A percentile compares a stretch with the other conserved stretches of the same genome.
Evolutionary conservation across 192 early-diverging fungal genomes (phyloP).

Genomic region (Cladochytrium replicatum): DNA sequence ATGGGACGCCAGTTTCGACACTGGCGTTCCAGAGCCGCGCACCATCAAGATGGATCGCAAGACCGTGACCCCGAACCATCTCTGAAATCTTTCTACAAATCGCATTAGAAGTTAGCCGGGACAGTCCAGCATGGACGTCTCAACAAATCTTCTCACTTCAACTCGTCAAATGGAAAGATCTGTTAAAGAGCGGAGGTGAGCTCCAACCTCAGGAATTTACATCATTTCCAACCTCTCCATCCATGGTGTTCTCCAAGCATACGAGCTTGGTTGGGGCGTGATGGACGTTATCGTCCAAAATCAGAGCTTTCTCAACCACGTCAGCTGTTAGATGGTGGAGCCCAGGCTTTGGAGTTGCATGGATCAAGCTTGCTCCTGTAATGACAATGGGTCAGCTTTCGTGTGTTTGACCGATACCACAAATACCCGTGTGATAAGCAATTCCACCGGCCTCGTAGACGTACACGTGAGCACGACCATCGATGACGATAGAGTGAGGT

Average conservation of each 20-base stretch:
- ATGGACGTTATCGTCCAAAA: slow-evolving; percentile 62
- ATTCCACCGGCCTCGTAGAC: slow-evolving; percentile 72
- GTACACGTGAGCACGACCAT: slow-evolving; percentile 68
- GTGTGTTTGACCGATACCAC: too few relatives aligned
- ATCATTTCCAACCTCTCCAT: slow-evolving; percentile 63
- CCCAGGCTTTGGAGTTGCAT: slow-evolving; percentile 46
- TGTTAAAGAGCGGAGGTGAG: too few relatives aligned
- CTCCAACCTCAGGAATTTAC: too few relatives aligned
- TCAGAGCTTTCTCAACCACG: slow-evolving; percentile 45
- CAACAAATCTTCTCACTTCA: slow-evolving; percentile 20
- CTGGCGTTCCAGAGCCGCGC: slow-evolving; percentile 84
- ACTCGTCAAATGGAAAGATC: slow-evolving; percentile 64
- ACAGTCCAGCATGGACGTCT: too few relatives aligned
- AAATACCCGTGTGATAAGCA: slow-evolving; percentile 60
- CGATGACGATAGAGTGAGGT: slow-evolving; percentile 69
- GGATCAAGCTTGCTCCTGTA: slow-evolving; percentile 56
- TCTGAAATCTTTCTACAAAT: slow-evolving; percentile 41
- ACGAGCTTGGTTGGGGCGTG: slow-evolving; percentile 71
- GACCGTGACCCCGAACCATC: slow-evolving; percentile 40
- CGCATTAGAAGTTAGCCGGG: too few relatives aligned
- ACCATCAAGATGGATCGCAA: slow-evolving; percentile 83
- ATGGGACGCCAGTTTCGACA: slow-evolving; percentile 53
- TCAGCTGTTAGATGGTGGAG: slow-evolving; percentile 49
- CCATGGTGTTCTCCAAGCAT: slow-evolving; percentile 82
- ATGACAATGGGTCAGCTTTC: too few relatives aligned